phyloP scores from a whole-genome alignment of 2,329 filamentous ascomycete species.

The Exophiala calicioides region DNA sequence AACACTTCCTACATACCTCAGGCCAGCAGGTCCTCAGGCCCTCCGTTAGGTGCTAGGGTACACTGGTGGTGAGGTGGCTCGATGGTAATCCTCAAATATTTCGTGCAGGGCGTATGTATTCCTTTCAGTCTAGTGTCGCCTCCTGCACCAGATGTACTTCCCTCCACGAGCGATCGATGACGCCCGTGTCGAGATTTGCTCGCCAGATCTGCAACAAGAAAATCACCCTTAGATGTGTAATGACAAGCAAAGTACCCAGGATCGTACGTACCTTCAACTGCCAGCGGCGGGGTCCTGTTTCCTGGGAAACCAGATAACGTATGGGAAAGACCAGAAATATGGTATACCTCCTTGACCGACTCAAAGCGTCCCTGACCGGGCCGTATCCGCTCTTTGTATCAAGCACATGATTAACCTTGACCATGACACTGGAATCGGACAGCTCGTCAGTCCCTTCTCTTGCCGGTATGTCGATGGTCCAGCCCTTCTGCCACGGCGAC shows the following conservation, averaged over 20 bases:
- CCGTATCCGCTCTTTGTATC: conserved; percentile 11
- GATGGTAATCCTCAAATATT: no score
- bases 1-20: no score
- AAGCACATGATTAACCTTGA: conserved; percentile 7
- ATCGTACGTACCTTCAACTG: conserved; percentile 6
- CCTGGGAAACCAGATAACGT: conserved; percentile 4
- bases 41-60: no score
- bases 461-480: conserved; percentile 14
- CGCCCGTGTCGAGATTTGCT: conserved; percentile 17
- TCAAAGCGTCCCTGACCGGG: conserved; percentile 2
- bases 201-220: conserved; percentile 11
- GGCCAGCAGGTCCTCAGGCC: no score
- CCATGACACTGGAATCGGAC: conserved; percentile 14
- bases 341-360: conserved; percentile 3
- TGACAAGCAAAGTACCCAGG: no score
- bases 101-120: no score
- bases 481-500: conserved; percentile 17
- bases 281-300: conserved; percentile 3
- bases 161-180: conserved; percentile 17
- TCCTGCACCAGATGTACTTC: conserved; percentile 21
- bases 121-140: conserved; percentile 17
- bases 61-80: no score
- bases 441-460: conserved; percentile 6
- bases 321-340: conserved; percentile 18
- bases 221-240: not conserved